A percentile compares a stretch with the other conserved stretches of the same genome.
These are phyloP conservation scores for Ophiostoma novo-ulmi DNA, from an alignment of 2,329 filamentous ascomycete genomes.

Conservation along the genomic window DNA sequence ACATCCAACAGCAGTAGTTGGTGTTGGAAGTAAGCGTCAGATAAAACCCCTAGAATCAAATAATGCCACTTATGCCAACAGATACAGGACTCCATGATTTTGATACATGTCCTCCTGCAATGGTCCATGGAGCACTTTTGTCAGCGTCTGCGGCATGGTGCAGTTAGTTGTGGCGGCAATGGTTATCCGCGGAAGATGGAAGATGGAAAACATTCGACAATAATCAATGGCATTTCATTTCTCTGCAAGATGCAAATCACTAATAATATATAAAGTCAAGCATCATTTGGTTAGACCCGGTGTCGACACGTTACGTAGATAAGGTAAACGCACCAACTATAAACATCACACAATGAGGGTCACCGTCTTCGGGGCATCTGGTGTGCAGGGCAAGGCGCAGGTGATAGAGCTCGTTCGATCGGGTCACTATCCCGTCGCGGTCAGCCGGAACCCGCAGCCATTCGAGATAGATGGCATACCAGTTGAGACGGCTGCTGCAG, in stretches of 20 bases:
- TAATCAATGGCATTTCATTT: background rate
- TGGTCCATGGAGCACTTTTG: background rate
- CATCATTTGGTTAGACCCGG: background rate
- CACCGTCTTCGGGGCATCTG: background rate
- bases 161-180: background rate
- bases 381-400: background rate
- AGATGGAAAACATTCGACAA: background rate
- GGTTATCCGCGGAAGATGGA: background rate
- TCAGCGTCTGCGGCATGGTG: background rate
- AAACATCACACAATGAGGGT: background rate
- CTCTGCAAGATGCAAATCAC: no score
- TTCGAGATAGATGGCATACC: background rate
- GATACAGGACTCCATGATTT: background rate
- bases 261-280: background rate
- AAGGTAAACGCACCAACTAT: background rate
- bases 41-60: background rate
- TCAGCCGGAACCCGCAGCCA: background rate
- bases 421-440: background rate
- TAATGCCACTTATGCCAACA: background rate
- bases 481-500: background rate
- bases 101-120: background rate
- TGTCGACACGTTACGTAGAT: background rate
- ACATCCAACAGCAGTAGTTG: background rate
- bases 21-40: background rate
- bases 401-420: background rate